Base-by-base conservation (phyloP, 139 green algal species). In the Chlorella sp. region DNA sequence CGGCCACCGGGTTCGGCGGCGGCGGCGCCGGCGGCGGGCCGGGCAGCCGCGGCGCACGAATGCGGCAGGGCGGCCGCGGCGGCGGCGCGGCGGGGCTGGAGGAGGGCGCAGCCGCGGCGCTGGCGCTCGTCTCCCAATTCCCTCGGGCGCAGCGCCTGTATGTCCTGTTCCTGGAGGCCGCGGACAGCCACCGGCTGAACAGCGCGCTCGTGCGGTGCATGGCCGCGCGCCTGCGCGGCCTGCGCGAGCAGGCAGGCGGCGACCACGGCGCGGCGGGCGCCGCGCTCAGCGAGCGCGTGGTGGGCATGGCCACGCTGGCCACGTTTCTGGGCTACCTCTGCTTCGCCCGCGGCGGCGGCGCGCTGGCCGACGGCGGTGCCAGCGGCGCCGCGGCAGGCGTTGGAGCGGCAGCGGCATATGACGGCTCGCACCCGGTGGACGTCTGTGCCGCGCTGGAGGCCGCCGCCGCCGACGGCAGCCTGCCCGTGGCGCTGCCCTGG, bases 141-240 rank as follows among this genome's bases (percentile, higher is more conserved):
- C 80, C 89, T 14, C 65, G 61, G 9, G 74, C 82, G 8, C 86
- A 87, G 71, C 77, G 82, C 5, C 73, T 83, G 42, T 90, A 87
- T 55, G 73, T 89, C 19, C 66, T 93, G 27, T 89, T 93, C 33
- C 74, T 93, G 27, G 83, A 92, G 45, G 82, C 82, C 3, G 78
- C 75, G 5, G 87, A 92, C 77, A 90, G 83, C 60, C 76, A 86
- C 61, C 64, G 73, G 9, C 68, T 93, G 31, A 77, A 82, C 23
- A 69, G 40, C 4, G 36, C 12, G n/a, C 60, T 35, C 17, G 21
- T 61, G 53, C 7, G 53, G n/a, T n/a, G 53, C 53, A 23, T 35
- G 53, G 7, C n/a, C n/a, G n/a, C n/a, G n/a, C n/a, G n/a, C n/a
- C n/a, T n/a, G n/a, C n/a, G n/a, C n/a, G n/a, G n/a, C n/a, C n/a